phyloP scores from a whole-genome alignment of 768 basidiomycete genomes.

The Amanita brunnescens region DNA sequence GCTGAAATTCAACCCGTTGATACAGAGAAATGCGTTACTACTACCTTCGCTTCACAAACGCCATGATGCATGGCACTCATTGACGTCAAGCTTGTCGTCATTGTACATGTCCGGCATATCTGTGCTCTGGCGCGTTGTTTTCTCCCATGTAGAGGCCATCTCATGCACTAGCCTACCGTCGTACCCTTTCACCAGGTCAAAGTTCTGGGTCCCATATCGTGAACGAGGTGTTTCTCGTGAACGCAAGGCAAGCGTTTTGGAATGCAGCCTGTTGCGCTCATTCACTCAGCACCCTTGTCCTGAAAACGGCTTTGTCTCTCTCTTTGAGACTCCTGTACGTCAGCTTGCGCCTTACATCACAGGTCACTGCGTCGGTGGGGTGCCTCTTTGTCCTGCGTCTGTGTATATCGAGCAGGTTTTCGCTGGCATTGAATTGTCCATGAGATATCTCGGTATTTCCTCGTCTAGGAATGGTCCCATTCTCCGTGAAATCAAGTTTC shows the following conservation, averaged over 20 bases:
- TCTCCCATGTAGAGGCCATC: conserved; percentile 31
- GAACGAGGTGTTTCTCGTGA: conserved; percentile 14
- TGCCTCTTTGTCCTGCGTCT: conserved; percentile 56
- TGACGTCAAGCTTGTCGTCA: conserved; percentile 36
- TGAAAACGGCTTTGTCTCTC: conserved; percentile 28
- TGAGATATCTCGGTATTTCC: conserved; percentile 19
- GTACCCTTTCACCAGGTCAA: conserved; percentile 51
- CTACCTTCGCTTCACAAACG: conserved; percentile 44
- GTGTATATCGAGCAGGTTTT: conserved; percentile 52
- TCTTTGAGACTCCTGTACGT: conserved; percentile 46
- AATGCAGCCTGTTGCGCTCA: conserved; percentile 27
- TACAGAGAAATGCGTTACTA: conserved; percentile 25
- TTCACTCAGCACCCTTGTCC: conserved; percentile 35
- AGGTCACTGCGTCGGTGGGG: conserved; percentile 50
- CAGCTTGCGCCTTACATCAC: conserved; percentile 35
- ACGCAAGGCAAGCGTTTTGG: conserved; percentile 8
- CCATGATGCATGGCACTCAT: conserved; percentile 33
- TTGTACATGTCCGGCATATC: conserved; percentile 34
- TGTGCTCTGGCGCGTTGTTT: conserved; percentile 50
- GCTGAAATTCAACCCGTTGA: conserved; percentile 33
- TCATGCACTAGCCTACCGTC: conserved; percentile 46
- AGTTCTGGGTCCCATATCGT: conserved; percentile 48
- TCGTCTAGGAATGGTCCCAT: conserved; percentile 25
- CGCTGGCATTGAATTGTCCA: conserved; percentile 33
- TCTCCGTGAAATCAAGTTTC: conserved; percentile 37